Evolutionary conservation across 1,284 basidiomycete genomes (phyloP), one percentile per base, ranked within the genome.

Genomic region (Leucoagaricus sp.): DNA sequence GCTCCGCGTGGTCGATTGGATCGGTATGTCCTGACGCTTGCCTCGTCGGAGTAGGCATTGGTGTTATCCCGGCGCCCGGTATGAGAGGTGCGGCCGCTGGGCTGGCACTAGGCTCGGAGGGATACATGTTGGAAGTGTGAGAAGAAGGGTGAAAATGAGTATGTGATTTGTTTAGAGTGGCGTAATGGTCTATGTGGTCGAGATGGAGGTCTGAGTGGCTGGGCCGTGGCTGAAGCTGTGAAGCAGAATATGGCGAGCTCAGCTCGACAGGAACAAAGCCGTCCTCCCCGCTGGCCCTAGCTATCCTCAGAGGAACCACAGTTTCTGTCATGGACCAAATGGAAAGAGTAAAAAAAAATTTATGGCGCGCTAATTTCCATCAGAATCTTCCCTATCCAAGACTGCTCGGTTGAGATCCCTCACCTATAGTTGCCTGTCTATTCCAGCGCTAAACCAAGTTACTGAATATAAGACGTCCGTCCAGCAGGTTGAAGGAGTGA

Each of bases 61-160:
- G 8, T 10, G 45, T 12, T 4, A 38, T 19, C 8, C n/a, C 4
- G 19, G 46, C 12, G 38, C 28, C 12, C 15, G 45, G 17, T 8
- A 53, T 23, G 38, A 19, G 19, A 46, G 33, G 12, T 23, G 9
- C 19, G 13, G 58, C 41, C 10, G 42, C 31, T n/a, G 58, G 41
- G 34, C 26, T 23, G 17, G 58, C 3, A 6, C 19, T 36, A n/a
- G 48, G 33, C 42, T 47, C 53, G 13, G 49, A 49, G 12, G 58
- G 49, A 25, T 59, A 52, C 49, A 51, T 55, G 53, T 44, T 28
- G 17, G n/a, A n/a, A 13, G 26, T 33, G 17, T 31, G 45, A 40
- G 15, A 41, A 26, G 44, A 55, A 19, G 58, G 53, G 31, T 55
- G 41, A 33, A 52, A 53, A 12, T 49, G 58, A 19, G 58, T 55